Conservation (phyloP, 2,329 filamentous ascomycete species). For the Zasmidium cellare region DNA sequence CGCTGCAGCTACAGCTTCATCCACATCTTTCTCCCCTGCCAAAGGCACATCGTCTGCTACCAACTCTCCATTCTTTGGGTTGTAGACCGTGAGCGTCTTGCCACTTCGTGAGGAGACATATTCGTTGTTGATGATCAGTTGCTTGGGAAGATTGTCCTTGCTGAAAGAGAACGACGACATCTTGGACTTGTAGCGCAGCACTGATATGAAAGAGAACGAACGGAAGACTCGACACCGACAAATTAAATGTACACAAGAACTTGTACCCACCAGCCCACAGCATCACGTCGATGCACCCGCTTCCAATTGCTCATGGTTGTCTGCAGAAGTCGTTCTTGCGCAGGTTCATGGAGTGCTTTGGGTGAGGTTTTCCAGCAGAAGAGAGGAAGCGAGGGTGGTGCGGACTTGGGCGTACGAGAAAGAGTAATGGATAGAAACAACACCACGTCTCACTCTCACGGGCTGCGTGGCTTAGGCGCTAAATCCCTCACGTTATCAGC, state of each 20-base stretch:
- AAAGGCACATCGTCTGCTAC: conserved; percentile 48
- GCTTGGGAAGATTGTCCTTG: conserved; percentile 38
- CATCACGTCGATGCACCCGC: neutral
- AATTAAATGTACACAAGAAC: neutral
- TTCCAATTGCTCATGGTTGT: neutral
- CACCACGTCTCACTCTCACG: too few species aligned
- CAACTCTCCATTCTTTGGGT: conserved; percentile 51
- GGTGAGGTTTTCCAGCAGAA: neutral
- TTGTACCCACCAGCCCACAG: neutral
- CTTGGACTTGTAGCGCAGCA: neutral
- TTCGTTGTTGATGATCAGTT: conserved; percentile 40
- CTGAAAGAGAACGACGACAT: conserved; percentile 18
- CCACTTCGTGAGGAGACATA: conserved; percentile 28
- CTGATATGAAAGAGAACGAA: too few species aligned
- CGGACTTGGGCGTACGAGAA: neutral
- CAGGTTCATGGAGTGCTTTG: neutral
- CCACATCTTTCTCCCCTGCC: conserved; percentile 56
- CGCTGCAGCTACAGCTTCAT: conserved; percentile 59
- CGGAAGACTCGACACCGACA: neutral
- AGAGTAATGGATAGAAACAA: neutral
- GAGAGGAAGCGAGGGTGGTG: neutral
- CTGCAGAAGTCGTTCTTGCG: neutral
- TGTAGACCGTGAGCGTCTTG: conserved; percentile 50
- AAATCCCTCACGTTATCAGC: neutral
- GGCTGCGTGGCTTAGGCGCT: neutral